Conservation (phyloP, 345 rosid species). For the Dovyalis caffra region DNA sequence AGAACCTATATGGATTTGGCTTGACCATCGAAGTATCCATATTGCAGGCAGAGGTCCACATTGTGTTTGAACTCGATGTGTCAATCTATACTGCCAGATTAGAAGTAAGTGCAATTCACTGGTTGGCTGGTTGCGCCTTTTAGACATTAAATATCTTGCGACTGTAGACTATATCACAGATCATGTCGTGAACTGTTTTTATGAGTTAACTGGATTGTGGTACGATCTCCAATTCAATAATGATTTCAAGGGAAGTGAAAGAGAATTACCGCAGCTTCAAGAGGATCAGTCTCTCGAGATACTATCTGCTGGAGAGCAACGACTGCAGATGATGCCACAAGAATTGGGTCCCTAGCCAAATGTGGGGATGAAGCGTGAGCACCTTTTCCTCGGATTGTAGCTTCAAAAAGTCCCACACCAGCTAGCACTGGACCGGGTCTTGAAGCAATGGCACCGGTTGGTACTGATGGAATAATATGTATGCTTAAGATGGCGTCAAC, state of each 20-base stretch:
- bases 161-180: too few relatives aligned
- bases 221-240: neutral
- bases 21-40: too few relatives aligned
- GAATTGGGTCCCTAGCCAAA: conserved; percentile 53
- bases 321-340: conserved; percentile 61
- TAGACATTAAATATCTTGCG: too few relatives aligned
- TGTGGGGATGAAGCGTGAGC: conserved; percentile 64
- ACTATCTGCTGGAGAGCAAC: conserved; percentile 70
- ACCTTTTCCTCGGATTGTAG: conserved; percentile 56
- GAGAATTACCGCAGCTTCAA: conserved; percentile 51
- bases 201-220: too few relatives aligned
- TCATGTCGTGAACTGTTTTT: too few relatives aligned
- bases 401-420: conserved; percentile 53
- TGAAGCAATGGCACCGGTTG: conserved; percentile 51
- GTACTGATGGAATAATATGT: conserved; percentile 54
- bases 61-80: too few relatives aligned
- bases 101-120: too few relatives aligned
- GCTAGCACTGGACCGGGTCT: conserved; percentile 64
- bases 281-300: conserved; percentile 67
- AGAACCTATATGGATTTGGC: too few relatives aligned
- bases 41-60: too few relatives aligned
- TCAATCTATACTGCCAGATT: too few relatives aligned
- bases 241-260: neutral
- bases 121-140: too few relatives aligned
- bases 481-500: conserved; percentile 51